phyloP scores from a whole-genome alignment of 257 asterid species.

The Schizonepeta tenuifolia region DNA sequence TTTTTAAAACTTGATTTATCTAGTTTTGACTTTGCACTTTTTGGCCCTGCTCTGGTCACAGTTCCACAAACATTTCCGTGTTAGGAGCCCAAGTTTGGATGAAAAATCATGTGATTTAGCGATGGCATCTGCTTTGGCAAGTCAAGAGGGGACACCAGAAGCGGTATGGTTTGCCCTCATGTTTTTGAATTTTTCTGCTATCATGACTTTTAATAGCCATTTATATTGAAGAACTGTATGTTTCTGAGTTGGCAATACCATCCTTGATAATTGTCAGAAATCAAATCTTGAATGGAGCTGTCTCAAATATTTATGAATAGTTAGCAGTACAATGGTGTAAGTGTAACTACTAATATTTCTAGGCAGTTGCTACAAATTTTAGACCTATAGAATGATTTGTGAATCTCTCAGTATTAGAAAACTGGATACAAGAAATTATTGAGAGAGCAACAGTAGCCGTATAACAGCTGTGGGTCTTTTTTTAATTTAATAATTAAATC shows the following conservation, averaged over 20 bases:
- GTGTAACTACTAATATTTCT: conserved; percentile 2
- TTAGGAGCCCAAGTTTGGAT: conserved; percentile 54
- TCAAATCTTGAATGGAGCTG: not conserved
- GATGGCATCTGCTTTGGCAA: conserved; percentile 75
- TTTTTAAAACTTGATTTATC: conserved; percentile 22
- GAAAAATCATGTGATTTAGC: conserved; percentile 66
- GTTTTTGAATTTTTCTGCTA: not conserved
- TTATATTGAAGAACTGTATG: conserved; percentile 14
- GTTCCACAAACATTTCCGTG: conserved; percentile 69
- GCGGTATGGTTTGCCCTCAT: conserved; percentile 51
- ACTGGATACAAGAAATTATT: not conserved
- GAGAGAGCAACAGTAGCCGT: no score
- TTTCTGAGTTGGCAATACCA: conserved; percentile 21
- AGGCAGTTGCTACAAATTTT: not conserved
- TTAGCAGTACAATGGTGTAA: conserved; percentile 5
- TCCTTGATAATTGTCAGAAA: not conserved
- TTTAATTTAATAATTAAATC: not conserved
- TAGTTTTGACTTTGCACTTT: conserved; percentile 21
- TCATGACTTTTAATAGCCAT: conserved; percentile 17
- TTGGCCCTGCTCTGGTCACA: conserved; percentile 45
- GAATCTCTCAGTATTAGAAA: conserved; percentile 2
- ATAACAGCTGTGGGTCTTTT: not conserved
- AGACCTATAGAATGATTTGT: conserved; percentile 6
- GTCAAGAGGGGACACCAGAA: conserved; percentile 85
- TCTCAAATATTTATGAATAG: not conserved